Percentiles rank a stretch among this genome's conserved stretches.
Conservation (phyloP, 2,329 filamentous ascomycete genomes). For the Paraconiothyrium brasiliense region DNA sequence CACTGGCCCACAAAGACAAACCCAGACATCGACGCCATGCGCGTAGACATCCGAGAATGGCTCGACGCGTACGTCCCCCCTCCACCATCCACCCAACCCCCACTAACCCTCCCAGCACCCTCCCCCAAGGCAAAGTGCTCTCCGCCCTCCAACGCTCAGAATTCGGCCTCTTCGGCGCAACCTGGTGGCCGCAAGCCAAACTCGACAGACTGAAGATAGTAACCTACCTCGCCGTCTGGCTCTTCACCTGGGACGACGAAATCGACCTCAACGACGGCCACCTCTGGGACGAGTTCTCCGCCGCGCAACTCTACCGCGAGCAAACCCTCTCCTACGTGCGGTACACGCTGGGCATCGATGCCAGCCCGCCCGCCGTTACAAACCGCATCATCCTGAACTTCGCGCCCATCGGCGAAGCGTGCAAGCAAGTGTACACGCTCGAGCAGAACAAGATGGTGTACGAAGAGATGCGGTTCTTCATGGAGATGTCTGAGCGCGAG, state of each 20-base stretch:
- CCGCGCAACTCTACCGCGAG: slow-evolving; percentile 22
- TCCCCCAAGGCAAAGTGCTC: slow-evolving; percentile 10
- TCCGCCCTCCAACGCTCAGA: slow-evolving; percentile 17
- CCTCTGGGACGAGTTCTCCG: slow-evolving; percentile 19
- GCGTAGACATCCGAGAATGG: slow-evolving; percentile 13
- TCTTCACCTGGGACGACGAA: slow-evolving; percentile 29
- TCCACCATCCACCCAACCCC: background rate
- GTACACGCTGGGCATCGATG: slow-evolving; percentile 18
- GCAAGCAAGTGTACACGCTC: background rate
- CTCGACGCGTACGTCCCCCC: slow-evolving; percentile 14
- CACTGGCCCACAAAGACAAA: slow-evolving; percentile 20
- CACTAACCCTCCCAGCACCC: slow-evolving; percentile 11
- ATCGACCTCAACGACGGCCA: slow-evolving; percentile 19
- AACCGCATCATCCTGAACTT: no score
- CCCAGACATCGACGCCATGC: slow-evolving; percentile 10
- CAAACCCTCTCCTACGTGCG: slow-evolving; percentile 21
- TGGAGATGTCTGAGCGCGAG: slow-evolving; percentile 20
- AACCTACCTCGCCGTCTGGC: slow-evolving; percentile 24
- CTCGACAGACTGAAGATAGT: slow-evolving; percentile 17
- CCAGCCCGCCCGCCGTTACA: background rate
- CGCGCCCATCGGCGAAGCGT: no score
- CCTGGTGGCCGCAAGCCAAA: slow-evolving; percentile 21
- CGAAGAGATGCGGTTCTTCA: slow-evolving; percentile 17
- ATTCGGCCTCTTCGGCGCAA: slow-evolving; percentile 22
- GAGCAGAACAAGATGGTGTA: slow-evolving; percentile 14